Percentiles rank a stretch among this genome's conserved stretches.
Evolutionary conservation across 169 alveolate species (phyloP).

Genomic region (Plasmodium inui): DNA sequence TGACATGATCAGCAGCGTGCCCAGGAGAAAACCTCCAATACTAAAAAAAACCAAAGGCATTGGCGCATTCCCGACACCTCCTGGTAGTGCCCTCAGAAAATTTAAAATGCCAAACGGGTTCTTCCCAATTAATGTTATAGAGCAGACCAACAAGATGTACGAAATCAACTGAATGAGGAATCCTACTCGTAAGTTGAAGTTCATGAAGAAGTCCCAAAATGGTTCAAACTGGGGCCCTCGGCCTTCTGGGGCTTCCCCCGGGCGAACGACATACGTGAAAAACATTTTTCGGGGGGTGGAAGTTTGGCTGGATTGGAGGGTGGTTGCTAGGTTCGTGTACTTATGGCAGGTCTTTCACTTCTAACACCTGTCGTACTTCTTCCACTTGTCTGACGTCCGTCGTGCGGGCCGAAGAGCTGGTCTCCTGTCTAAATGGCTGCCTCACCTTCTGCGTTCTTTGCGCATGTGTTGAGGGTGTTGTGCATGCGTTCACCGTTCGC

Average conservation of each 20-base stretch:
- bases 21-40: constrained; percentile 87
- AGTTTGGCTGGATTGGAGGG: neutral
- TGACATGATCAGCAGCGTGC: constrained; percentile 87
- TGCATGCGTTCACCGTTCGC: neutral
- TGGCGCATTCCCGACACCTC: constrained; percentile 88
- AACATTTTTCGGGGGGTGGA: constrained; percentile 81
- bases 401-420: neutral
- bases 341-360: neutral
- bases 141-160: constrained; percentile 78
- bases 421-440: neutral
- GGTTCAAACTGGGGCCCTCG: constrained; percentile 94
- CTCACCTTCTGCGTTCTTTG: neutral
- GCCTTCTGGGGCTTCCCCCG: constrained; percentile 96
- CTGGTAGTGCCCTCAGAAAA: constrained; percentile 88
- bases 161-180: constrained; percentile 85
- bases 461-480: neutral
- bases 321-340: neutral
- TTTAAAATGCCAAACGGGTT: constrained; percentile 87
- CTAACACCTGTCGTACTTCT: neutral
- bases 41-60: constrained; percentile 86
- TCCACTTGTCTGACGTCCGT: neutral
- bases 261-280: constrained; percentile 94
- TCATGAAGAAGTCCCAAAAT: constrained; percentile 90
- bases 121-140: constrained; percentile 85
- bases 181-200: constrained; percentile 91